phyloP scores from a whole-genome alignment of 1,284 basidiomycete genomes.

The Cutaneotrichosporon spelunceum region DNA sequence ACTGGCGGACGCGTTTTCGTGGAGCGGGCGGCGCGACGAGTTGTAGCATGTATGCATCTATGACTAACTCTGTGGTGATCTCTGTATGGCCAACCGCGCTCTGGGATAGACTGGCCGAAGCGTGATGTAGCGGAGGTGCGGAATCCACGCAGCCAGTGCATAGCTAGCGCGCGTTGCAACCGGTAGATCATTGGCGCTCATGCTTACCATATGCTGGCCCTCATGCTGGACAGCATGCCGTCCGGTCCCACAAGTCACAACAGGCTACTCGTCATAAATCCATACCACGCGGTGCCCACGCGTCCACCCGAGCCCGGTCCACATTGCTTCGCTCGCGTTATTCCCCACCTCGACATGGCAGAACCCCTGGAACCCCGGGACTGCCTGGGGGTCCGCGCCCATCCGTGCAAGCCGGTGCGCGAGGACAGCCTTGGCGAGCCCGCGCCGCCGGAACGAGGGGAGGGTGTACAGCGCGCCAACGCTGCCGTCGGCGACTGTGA shows the following conservation, averaged over 20 bases:
- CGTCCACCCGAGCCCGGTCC: slow-evolving; percentile 28
- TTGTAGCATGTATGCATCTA: slow-evolving; percentile 10
- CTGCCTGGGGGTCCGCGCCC: too few relatives aligned
- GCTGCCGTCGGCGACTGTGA: slow-evolving; percentile 29
- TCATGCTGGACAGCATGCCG: too few relatives aligned
- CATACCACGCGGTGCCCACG: slow-evolving; percentile 22
- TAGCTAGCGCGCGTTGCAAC: too few relatives aligned
- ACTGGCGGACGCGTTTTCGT: slow-evolving; percentile 18
- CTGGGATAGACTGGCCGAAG: too few relatives aligned
- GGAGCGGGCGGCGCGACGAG: slow-evolving; percentile 12
- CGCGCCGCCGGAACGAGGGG: slow-evolving; percentile 25
- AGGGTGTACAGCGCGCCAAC: slow-evolving; percentile 31
- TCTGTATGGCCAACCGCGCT: too few relatives aligned
- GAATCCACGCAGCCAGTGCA: too few relatives aligned
- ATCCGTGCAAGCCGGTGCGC: slow-evolving; percentile 15
- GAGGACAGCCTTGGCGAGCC: slow-evolving; percentile 30
- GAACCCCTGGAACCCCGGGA: slow-evolving; percentile 13
- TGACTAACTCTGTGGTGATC: too few relatives aligned
- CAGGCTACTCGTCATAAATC: slow-evolving; percentile 16
- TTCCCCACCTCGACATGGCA: slow-evolving; percentile 25
- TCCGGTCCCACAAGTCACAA: too few relatives aligned
- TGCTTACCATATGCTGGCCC: too few relatives aligned
- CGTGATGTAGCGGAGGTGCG: too few relatives aligned
- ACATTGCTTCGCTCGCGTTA: slow-evolving; percentile 24
- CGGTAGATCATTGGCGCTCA: too few relatives aligned